These are phyloP conservation scores for Cutaneotrichosporon spelunceum DNA, from an alignment of 1,284 basidiomycete species.

Conservation along the genomic window DNA sequence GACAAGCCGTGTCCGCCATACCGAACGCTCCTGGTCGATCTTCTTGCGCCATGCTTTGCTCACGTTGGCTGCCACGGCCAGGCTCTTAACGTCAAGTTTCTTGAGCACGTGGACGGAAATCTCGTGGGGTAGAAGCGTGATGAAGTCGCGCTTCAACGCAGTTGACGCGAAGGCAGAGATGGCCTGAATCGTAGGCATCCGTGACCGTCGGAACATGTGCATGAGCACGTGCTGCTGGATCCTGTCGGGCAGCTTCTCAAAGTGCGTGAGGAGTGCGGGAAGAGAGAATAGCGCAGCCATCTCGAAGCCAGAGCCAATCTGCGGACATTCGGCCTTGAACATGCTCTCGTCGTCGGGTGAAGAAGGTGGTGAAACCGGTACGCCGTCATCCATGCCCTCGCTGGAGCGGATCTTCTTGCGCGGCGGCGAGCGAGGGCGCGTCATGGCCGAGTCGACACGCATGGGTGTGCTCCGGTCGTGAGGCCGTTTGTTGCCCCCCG, in stretches of 20 bases:
- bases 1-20: conserved; percentile 45
- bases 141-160: conserved; percentile 49
- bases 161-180: conserved; percentile 40
- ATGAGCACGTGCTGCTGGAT: conserved; percentile 51
- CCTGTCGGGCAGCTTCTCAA: conserved; percentile 48
- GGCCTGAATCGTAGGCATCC: conserved; percentile 49
- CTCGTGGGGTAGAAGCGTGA: conserved; percentile 45
- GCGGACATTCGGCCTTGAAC: conserved; percentile 1
- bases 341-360: conserved; percentile 34
- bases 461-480: conserved; percentile 21
- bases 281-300: conserved; percentile 47
- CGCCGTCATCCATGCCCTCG: conserved; percentile 10
- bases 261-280: conserved; percentile 41
- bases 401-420: conserved; percentile 42
- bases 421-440: conserved; percentile 31
- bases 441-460: not conserved
- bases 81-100: conserved; percentile 36
- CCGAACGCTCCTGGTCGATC: conserved; percentile 43
- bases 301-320: conserved; percentile 43
- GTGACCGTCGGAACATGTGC: conserved; percentile 48
- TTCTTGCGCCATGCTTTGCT: conserved; percentile 43
- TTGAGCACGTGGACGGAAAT: conserved; percentile 47
- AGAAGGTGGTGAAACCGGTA: conserved; percentile 33
- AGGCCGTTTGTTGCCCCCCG: conserved; percentile 39
- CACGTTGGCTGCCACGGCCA: conserved; percentile 42